A percentile compares a stretch with the other conserved stretches of the same genome.
Conservation (phyloP, 1,284 basidiomycete species). For the Ganoderma resinaceum region DNA sequence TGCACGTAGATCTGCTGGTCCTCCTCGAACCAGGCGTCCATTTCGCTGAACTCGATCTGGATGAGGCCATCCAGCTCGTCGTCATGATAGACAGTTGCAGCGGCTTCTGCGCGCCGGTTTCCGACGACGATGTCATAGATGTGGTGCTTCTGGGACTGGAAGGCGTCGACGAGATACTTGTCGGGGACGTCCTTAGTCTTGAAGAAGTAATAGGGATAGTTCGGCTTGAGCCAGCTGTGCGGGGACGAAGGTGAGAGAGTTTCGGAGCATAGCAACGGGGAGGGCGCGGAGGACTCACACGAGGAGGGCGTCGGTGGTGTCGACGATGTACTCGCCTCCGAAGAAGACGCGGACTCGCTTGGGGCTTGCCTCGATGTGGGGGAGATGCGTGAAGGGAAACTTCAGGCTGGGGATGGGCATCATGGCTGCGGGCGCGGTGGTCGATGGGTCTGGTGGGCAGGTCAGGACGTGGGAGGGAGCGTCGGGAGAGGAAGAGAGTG, state of each 20-base stretch:
- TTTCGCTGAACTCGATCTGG: conserved; percentile 55
- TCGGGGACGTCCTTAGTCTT: conserved; percentile 48
- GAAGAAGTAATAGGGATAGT: conserved; percentile 65
- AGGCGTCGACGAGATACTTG: conserved; percentile 47
- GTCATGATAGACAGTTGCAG: conserved; percentile 50
- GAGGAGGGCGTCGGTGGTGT: conserved; percentile 59
- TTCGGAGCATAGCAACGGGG: background rate
- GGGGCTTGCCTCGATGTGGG: conserved; percentile 37
- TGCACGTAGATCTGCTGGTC: conserved; percentile 67
- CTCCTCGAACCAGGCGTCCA: conserved; percentile 74
- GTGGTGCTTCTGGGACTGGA: conserved; percentile 34
- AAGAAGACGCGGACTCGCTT: conserved; percentile 64
- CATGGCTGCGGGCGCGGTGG: background rate
- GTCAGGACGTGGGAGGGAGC: background rate
- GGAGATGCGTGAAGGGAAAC: conserved; percentile 33
- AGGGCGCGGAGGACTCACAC: conserved; percentile 51
- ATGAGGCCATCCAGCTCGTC: conserved; percentile 55
- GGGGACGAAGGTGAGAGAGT: background rate
- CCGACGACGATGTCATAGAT: conserved; percentile 58
- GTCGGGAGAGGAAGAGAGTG: background rate
- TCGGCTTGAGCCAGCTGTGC: conserved; percentile 61
- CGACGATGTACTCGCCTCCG: conserved; percentile 57
- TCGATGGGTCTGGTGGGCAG: background rate
- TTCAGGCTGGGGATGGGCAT: background rate
- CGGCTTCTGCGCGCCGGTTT: conserved; percentile 44